These are phyloP conservation scores for Yarrowia deformans DNA, from an alignment of 805 yeast genomes.

Conservation along the genomic window DNA sequence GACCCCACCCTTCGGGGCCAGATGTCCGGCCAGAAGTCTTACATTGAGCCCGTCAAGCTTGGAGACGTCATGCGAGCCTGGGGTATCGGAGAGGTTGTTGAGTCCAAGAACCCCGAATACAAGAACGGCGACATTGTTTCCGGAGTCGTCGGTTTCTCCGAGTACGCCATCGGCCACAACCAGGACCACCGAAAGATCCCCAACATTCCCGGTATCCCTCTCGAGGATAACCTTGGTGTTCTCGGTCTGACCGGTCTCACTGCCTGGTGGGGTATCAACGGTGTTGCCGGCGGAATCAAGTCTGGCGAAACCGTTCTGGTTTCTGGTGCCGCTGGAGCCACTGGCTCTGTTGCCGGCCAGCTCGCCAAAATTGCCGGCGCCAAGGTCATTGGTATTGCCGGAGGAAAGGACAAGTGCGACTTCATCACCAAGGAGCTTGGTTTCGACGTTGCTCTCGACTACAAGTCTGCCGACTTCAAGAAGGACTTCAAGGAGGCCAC, in stretches of 20 bases:
- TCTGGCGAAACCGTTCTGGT: conserved; percentile 75
- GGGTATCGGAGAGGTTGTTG: conserved; percentile 39
- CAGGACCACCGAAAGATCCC: conserved; percentile 35
- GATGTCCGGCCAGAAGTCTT: conserved; percentile 34
- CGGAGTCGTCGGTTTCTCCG: conserved; percentile 26
- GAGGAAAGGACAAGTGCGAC: conserved; percentile 73
- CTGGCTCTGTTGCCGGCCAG: conserved; percentile 76
- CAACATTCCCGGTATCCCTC: conserved; percentile 34
- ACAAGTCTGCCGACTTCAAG: conserved; percentile 48
- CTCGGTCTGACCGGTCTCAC: conserved; percentile 62
- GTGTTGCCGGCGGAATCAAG: conserved; percentile 66
- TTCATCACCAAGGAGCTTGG: conserved; percentile 69
- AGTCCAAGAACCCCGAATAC: conserved; percentile 38
- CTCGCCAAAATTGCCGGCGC: conserved; percentile 71
- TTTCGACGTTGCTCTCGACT: conserved; percentile 71
- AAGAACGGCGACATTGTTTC: conserved; percentile 19
- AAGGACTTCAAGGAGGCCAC: conserved; percentile 49
- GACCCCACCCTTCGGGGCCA: conserved; percentile 41
- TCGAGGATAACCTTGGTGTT: conserved; percentile 38
- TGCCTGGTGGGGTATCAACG: conserved; percentile 71
- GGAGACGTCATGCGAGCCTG: conserved; percentile 39
- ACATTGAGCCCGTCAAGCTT: conserved; percentile 36
- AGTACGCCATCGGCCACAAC: conserved; percentile 25
- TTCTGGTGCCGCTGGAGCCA: conserved; percentile 97
- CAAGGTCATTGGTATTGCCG: conserved; percentile 83